A percentile compares a stretch with the other conserved stretches of the same genome.
Evolutionary conservation across 164 flowering plant species (phyloP).

Genomic region (Santalum album): DNA sequence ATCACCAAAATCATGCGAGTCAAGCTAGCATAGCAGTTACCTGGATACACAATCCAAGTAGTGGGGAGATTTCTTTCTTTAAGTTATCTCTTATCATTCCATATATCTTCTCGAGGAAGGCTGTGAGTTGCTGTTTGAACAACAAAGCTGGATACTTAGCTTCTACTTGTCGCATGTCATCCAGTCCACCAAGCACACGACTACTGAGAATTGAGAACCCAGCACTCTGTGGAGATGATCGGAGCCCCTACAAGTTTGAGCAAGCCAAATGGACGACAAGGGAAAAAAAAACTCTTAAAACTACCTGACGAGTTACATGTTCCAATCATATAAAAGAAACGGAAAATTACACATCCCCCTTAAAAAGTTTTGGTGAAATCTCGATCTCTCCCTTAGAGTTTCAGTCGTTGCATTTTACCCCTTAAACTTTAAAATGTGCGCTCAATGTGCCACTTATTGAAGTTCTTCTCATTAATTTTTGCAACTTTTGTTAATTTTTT

Average conservation of each 20-base stretch:
- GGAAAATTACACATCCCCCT: too few species aligned
- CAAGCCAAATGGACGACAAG: background rate
- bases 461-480: too few species aligned
- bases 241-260: conserved; percentile 47
- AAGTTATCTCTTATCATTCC: conserved; percentile 96
- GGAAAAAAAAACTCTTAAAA: too few species aligned
- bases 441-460: too few species aligned
- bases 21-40: conserved; percentile 24
- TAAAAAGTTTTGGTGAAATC: too few species aligned
- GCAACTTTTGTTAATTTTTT: too few species aligned
- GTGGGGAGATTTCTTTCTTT: conserved; percentile 94
- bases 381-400: too few species aligned
- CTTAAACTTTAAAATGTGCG: too few species aligned
- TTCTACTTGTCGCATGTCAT: conserved; percentile 86
- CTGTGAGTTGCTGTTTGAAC: conserved; percentile 97
- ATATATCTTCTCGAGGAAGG: conserved; percentile 96
- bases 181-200: conserved; percentile 58
- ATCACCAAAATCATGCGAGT: too few species aligned
- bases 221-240: conserved; percentile 85
- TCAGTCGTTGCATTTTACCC: too few species aligned
- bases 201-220: conserved; percentile 79
- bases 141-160: conserved; percentile 97
- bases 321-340: too few species aligned
- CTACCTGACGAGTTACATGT: too few species aligned
- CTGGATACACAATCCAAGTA: conserved; percentile 96